A percentile compares a stretch with the other conserved stretches of the same genome.
These are phyloP conservation scores for Beauveria brongniartii DNA, from an alignment of 2,329 filamentous ascomycete species.

Conservation along the genomic window DNA sequence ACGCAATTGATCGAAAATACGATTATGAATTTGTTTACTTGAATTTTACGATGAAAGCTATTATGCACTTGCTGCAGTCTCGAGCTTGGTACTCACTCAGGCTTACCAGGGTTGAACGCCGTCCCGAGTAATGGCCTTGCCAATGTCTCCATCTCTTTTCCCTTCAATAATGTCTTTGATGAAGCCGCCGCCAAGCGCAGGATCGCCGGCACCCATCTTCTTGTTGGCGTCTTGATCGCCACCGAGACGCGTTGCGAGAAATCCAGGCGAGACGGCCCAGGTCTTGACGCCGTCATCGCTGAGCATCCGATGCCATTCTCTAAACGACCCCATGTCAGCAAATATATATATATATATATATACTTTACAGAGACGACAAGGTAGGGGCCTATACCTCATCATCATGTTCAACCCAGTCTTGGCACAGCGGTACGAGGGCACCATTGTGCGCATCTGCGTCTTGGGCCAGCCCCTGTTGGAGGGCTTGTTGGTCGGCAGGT, in stretches of 20 bases:
- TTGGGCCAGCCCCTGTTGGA: slow-evolving; percentile 33
- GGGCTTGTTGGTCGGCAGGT: slow-evolving; percentile 13
- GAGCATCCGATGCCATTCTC: slow-evolving; percentile 31
- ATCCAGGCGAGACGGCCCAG: slow-evolving; percentile 31
- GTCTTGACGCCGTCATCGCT: slow-evolving; percentile 34
- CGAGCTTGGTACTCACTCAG: no score
- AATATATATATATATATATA: no score
- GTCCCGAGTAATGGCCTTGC: slow-evolving; percentile 23
- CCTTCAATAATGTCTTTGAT: slow-evolving; percentile 33
- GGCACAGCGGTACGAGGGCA: slow-evolving; percentile 27
- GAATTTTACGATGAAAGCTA: not conserved
- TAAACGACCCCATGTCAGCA: not conserved
- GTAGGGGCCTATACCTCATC: slow-evolving; percentile 23
- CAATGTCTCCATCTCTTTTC: slow-evolving; percentile 30
- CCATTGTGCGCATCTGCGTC: slow-evolving; percentile 10
- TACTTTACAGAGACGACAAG: not conserved
- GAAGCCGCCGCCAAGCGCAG: slow-evolving; percentile 29
- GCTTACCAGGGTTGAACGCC: slow-evolving; percentile 11
- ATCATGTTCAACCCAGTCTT: slow-evolving; percentile 42
- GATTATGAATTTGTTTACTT: no score
- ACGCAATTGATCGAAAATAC: not conserved
- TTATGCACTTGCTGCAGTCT: not conserved
- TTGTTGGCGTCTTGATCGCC: slow-evolving; percentile 18
- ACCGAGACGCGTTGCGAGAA: slow-evolving; percentile 33
- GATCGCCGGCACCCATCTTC: slow-evolving; percentile 23